Conservation (phyloP, 768 basidiomycete genomes). For the Lactarius vividus region DNA sequence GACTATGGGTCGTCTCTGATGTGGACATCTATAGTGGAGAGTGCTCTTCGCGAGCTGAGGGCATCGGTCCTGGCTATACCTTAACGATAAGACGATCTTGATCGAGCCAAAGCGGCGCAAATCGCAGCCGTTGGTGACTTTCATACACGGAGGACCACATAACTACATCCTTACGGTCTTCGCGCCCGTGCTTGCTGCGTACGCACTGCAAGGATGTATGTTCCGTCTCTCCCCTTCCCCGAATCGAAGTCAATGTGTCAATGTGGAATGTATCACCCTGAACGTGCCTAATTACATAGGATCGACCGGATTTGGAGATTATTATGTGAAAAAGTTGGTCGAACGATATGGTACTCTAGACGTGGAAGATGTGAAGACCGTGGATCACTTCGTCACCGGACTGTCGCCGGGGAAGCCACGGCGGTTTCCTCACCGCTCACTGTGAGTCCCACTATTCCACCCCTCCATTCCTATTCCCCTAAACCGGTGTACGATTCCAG, state of each 20-base stretch:
- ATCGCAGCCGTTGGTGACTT: conserved; percentile 23
- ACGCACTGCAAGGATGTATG: conserved; percentile 31
- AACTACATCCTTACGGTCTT: conserved; percentile 28
- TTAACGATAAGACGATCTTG: conserved; percentile 17
- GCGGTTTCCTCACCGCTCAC: conserved; percentile 33
- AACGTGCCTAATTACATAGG: conserved; percentile 37
- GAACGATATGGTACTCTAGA: conserved; percentile 36
- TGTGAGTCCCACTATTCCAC: conserved; percentile 17
- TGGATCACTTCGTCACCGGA: conserved; percentile 32
- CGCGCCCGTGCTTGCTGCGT: conserved; percentile 20
- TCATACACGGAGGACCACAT: conserved; percentile 38
- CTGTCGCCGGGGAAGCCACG: conserved; percentile 38
- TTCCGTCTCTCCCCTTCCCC: neutral
- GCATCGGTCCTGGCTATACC: conserved; percentile 23
- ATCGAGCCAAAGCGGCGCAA: conserved; percentile 24
- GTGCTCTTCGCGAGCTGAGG: conserved; percentile 8
- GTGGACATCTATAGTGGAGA: conserved; percentile 6
- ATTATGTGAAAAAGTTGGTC: conserved; percentile 32
- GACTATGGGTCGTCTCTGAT: neutral
- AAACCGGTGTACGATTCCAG: conserved; percentile 9
- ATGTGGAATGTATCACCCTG: conserved; percentile 24
- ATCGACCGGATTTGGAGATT: conserved; percentile 36
- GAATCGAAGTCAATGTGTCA: neutral
- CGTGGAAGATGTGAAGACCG: conserved; percentile 33
- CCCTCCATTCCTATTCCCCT: no score